phyloP scores from a whole-genome alignment of 192 early-diverging fungal genomes.

The Coemansia sp. region DNA sequence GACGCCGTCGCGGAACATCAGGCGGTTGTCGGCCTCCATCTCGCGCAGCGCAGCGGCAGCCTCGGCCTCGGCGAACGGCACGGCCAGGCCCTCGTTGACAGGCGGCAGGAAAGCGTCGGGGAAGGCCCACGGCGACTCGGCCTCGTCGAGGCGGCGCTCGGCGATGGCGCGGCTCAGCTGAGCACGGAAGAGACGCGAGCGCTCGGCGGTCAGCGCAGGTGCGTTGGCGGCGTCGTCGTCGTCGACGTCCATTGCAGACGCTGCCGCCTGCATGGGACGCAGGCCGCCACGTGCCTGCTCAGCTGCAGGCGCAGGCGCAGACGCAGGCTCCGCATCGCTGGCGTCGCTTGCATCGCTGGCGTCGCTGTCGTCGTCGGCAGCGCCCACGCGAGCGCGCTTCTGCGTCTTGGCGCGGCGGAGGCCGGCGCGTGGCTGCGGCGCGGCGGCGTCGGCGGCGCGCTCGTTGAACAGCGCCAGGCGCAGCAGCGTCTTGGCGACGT shows the following conservation, averaged over 20 bases:
- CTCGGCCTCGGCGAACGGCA: slow-evolving; percentile 57
- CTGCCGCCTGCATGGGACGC: neutral
- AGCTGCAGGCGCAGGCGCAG: too few species aligned
- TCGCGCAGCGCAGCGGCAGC: slow-evolving; percentile 57
- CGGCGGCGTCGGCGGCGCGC: slow-evolving; percentile 37
- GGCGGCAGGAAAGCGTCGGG: slow-evolving; percentile 57
- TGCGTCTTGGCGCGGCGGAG: slow-evolving; percentile 20
- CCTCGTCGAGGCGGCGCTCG: slow-evolving; percentile 50
- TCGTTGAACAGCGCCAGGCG: slow-evolving; percentile 93
- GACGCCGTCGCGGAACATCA: slow-evolving; percentile 68
- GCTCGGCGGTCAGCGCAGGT: slow-evolving; percentile 6
- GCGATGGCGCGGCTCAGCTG: slow-evolving; percentile 46
- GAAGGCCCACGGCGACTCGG: slow-evolving; percentile 43
- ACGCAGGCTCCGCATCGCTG: too few species aligned
- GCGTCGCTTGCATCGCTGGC: slow-evolving; percentile 23
- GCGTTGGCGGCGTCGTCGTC: neutral
- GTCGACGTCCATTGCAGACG: slow-evolving; percentile 27
- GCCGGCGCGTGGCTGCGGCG: slow-evolving; percentile 28
- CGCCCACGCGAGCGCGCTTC: slow-evolving; percentile 48
- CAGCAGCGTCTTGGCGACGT: slow-evolving; percentile 76
- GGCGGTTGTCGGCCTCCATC: slow-evolving; percentile 64
- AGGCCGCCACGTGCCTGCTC: neutral
- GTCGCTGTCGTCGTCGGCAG: slow-evolving; percentile 43
- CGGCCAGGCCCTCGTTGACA: slow-evolving; percentile 54
- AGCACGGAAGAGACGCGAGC: slow-evolving; percentile 51